These are phyloP conservation scores for Termitomyces eurrhizus DNA, from an alignment of 768 basidiomycete species.

Conservation along the genomic window DNA sequence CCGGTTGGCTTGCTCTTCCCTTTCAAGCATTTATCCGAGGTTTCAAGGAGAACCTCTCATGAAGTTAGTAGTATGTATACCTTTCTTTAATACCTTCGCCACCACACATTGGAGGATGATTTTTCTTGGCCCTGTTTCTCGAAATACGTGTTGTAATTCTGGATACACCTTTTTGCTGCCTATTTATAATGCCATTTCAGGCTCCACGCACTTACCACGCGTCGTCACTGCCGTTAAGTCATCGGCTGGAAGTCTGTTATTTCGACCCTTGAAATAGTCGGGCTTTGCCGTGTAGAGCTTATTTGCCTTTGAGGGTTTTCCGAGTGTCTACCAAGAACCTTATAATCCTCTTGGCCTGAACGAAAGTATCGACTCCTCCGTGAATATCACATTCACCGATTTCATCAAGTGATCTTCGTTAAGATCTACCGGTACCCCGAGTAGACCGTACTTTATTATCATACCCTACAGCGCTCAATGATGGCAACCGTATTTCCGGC, in stretches of 20 bases:
- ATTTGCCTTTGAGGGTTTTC: slow-evolving; percentile 8
- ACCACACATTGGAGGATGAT: neutral
- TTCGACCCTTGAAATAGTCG: slow-evolving; percentile 10
- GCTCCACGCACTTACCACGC: slow-evolving; percentile 8
- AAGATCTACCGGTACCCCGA: neutral
- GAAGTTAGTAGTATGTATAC: slow-evolving; percentile 13
- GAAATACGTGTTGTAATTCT: slow-evolving; percentile 8
- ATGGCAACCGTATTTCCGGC: slow-evolving; percentile 1
- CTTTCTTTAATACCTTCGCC: neutral
- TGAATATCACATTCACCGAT: neutral
- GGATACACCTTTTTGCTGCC: slow-evolving; percentile 7
- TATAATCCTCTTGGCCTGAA: neutral
- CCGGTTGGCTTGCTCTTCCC: slow-evolving; percentile 61
- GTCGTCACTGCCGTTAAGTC: slow-evolving; percentile 1
- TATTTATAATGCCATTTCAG: slow-evolving; percentile 8
- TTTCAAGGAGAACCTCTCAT: slow-evolving; percentile 55
- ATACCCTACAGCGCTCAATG: neutral
- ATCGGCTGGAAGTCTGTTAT: neutral
- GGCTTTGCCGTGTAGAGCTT: slow-evolving; percentile 15
- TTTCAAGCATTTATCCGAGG: slow-evolving; percentile 63
- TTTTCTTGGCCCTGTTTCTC: neutral
- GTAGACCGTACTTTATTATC: slow-evolving; percentile 1
- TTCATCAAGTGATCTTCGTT: neutral
- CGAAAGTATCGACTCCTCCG: neutral
- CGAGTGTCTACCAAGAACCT: neutral